Conservation (phyloP, 768 basidiomycete genomes). For the Dioszegia hungarica region DNA sequence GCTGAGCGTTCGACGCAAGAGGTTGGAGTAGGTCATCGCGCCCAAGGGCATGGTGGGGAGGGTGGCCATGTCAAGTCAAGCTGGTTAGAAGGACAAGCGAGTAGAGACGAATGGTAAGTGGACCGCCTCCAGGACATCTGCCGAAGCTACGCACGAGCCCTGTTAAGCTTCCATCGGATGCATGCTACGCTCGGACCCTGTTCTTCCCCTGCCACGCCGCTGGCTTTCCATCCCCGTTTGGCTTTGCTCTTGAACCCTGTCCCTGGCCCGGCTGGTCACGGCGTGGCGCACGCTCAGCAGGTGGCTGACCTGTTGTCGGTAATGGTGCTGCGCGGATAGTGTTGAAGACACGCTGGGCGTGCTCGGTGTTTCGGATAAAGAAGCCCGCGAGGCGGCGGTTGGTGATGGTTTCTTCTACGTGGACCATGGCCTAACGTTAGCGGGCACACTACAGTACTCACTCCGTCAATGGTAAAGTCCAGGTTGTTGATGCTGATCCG, state of each 20-base stretch:
- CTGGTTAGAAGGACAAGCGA: too few relatives aligned
- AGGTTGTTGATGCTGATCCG: conserved; percentile 85
- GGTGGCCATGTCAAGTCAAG: neutral
- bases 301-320: conserved; percentile 42
- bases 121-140: too few relatives aligned
- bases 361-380: conserved; percentile 92
- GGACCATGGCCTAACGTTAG: conserved; percentile 76
- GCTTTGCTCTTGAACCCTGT: neutral
- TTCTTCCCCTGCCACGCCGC: conserved; percentile 13
- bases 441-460: too few relatives aligned
- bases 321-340: conserved; percentile 62
- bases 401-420: conserved; percentile 89
- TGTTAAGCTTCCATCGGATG: too few relatives aligned
- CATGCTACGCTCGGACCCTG: conserved; percentile 10
- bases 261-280: neutral
- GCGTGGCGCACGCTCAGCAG: neutral
- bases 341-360: conserved; percentile 80
- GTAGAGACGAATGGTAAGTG: too few relatives aligned
- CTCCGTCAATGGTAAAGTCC: conserved; percentile 92
- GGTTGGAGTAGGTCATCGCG: neutral
- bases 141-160: too few relatives aligned
- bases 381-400: conserved; percentile 90
- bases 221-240: conserved; percentile 7
- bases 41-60: neutral
- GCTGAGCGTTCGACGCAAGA: neutral